These are phyloP conservation scores for Jamesozyma spencerorum DNA, from an alignment of 805 yeast species.

Conservation along the genomic window DNA sequence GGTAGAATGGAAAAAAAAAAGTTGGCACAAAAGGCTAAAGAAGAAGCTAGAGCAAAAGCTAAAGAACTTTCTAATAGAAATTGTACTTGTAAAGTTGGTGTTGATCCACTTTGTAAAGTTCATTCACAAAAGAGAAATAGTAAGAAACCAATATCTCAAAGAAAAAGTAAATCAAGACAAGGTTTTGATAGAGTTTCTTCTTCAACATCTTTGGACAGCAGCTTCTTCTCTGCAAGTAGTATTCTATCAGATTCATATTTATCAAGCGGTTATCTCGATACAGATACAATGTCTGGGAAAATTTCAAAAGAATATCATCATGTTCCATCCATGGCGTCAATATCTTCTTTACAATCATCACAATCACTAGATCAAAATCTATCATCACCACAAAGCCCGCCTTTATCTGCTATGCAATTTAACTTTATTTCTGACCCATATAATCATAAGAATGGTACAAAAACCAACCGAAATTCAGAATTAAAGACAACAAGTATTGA, in stretches of 20 bases:
- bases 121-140: constrained; percentile 15
- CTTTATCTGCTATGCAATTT: constrained; percentile 11
- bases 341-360: constrained; percentile 27
- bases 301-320: constrained; percentile 25
- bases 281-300: constrained; percentile 17
- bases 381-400: constrained; percentile 24
- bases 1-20: constrained; percentile 42
- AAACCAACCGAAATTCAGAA: constrained; percentile 1
- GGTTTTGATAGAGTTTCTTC: constrained; percentile 9
- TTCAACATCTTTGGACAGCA: constrained; percentile 11
- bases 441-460: background rate
- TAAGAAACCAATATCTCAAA: constrained; percentile 6
- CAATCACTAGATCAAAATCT: constrained; percentile 27
- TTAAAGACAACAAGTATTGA: constrained; percentile 8
- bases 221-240: constrained; percentile 7
- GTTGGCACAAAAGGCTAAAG: constrained; percentile 27
- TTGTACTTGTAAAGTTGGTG: constrained; percentile 27
- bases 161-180: constrained; percentile 3
- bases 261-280: constrained; percentile 16
- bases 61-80: constrained; percentile 23
- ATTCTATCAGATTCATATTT: constrained; percentile 10
- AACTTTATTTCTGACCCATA: constrained; percentile 9
- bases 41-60: constrained; percentile 25
- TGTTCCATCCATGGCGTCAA: constrained; percentile 23
- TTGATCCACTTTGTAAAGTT: constrained; percentile 15